Percentiles rank a stretch among this genome's conserved stretches.
Conservation (phyloP, 257 asterid genomes). For the Nemophila menziesii region DNA sequence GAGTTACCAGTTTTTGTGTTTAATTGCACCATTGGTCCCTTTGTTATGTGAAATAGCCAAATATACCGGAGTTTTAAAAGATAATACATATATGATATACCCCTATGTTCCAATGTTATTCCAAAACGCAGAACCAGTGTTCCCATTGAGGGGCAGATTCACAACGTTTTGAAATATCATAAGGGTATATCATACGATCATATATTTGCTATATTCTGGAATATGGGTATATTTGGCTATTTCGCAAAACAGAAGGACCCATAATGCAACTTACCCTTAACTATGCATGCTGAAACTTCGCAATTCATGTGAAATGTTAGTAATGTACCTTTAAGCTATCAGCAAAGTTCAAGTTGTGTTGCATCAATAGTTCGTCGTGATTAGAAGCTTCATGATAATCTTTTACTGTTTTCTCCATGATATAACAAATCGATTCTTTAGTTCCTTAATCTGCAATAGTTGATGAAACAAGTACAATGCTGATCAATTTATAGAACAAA, state of each 20-base stretch:
- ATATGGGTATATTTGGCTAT: not conserved
- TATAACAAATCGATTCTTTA: not conserved
- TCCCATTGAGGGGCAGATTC: too few species aligned
- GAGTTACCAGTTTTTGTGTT: not conserved
- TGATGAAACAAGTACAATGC: not conserved
- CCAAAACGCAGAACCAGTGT: too few species aligned
- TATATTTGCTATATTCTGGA: too few species aligned
- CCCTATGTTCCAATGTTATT: too few species aligned
- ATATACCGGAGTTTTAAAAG: too few species aligned
- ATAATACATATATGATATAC: too few species aligned
- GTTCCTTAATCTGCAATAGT: not conserved
- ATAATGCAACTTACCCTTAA: not conserved
- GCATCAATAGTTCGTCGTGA: conserved; percentile 2
- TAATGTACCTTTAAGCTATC: conserved; percentile 4
- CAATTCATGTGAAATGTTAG: not conserved
- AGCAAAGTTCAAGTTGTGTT: not conserved
- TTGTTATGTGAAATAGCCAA: not conserved
- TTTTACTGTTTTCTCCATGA: not conserved
- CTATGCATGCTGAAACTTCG: not conserved
- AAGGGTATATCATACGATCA: too few species aligned
- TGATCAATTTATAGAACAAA: too few species aligned
- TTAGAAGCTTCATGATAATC: not conserved
- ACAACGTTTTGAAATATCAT: too few species aligned
- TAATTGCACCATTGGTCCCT: not conserved
- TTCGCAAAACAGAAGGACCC: not conserved